Base-by-base conservation (phyloP, 345 rosid species). In the Brassica napus region DNA sequence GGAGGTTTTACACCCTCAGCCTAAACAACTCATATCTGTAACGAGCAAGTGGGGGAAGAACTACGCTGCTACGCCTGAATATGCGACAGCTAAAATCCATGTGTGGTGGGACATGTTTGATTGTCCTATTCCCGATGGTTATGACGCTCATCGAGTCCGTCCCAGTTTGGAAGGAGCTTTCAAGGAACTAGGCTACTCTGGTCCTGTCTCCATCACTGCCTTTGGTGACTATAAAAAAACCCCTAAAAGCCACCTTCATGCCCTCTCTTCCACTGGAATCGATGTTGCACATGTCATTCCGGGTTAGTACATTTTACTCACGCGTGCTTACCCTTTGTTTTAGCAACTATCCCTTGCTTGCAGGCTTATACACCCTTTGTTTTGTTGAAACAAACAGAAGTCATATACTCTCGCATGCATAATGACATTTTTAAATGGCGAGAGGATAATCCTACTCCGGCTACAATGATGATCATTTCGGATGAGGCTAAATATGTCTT, bases 21-120 rank as follows among this genome's bases (percentile, higher is more conserved):
- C 18, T 16, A 3, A 1, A 66, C 9, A 23, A 6, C 10, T 42
- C 0, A 7, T 4, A 4, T 8, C 6, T 68, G 71, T 68, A 6
- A 68, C 58, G n/a, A 23, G 11, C 12, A 68, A 0, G 18, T 68
- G 71, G 71, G 71, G 3, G 6, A 42, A 3, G 71, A 68, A 68
- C 71, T 68, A 68, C 15, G 4, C 34, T 16, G 71, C 71, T 0
- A 10, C n/a, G 23, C 23, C 23, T 21, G 23, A 21, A 21, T 21
- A 21, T 21, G 23, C 23, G 23, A 21, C 23, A 21, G 23, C 23
- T 21, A 21, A 21, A 9, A 72, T 61, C 62, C 6, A 1, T 4
- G 76, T 72, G 39, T 72, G 60, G 59, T 74, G 77, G 77, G 63
- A 64, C 69, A 47, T 73, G 49, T 16, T 0, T 0, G 14, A 6